Percentiles rank a stretch among this genome's conserved stretches.
These are phyloP conservation scores for Nissolia schottii DNA, from an alignment of 306 rosid species.

Conservation along the genomic window DNA sequence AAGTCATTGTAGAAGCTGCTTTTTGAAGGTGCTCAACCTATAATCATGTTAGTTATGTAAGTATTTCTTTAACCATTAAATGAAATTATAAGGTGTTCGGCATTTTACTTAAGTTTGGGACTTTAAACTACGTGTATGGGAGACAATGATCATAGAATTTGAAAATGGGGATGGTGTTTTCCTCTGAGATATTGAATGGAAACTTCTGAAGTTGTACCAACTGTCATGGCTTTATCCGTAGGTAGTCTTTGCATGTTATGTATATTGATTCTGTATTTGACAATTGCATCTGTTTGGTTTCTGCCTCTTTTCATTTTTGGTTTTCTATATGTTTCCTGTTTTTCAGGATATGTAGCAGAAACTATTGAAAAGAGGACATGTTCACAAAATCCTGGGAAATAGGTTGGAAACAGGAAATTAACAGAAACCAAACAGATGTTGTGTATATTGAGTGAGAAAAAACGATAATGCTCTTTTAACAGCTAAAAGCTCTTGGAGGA, in stretches of 20 bases:
- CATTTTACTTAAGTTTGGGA: neutral
- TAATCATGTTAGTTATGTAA: neutral
- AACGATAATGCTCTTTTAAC: neutral
- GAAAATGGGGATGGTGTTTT: neutral
- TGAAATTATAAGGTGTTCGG: neutral
- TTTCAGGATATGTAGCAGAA: no score
- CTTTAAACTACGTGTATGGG: neutral
- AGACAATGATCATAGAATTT: neutral
- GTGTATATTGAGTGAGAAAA: neutral
- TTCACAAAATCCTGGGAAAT: no score
- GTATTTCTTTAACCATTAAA: neutral
- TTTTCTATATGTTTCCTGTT: no score
- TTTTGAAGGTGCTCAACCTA: neutral
- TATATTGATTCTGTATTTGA: no score
- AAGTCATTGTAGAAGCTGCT: neutral
- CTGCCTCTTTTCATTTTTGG: no score
- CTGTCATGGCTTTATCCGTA: neutral
- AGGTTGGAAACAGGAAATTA: no score
- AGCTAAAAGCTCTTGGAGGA: neutral
- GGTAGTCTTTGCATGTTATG: neutral
- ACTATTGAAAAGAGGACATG: no score
- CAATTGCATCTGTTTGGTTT: no score
- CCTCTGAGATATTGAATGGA: neutral
- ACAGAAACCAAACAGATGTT: no score
- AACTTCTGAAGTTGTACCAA: neutral